Conservation (phyloP, 169 alveolate genomes). For the Miamiensis avidus region DNA sequence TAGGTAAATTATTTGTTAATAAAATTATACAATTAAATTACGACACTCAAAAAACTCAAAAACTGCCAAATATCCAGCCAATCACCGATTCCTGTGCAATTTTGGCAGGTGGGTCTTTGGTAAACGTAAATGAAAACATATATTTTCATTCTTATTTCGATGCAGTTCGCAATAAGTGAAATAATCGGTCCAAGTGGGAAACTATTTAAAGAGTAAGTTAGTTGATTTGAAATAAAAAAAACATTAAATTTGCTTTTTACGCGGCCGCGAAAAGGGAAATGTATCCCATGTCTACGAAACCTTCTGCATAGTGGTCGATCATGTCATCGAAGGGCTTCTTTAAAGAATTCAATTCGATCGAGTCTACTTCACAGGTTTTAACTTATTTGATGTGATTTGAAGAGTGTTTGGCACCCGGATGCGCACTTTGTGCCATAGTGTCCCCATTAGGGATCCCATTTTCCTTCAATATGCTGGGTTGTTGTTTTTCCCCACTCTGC, state of each 20-base stretch:
- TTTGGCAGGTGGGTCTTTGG: constrained; percentile 25
- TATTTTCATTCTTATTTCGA: constrained; percentile 40
- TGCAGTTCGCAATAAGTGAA: constrained; percentile 23
- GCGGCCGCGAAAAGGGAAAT: constrained; percentile 47
- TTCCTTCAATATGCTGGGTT: background rate
- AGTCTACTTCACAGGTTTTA: constrained; percentile 26
- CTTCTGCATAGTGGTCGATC: constrained; percentile 30
- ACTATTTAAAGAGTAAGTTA: background rate
- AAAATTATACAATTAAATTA: constrained; percentile 7
- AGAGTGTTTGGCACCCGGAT: background rate
- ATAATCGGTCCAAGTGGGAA: constrained; percentile 42
- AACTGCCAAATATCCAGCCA: constrained; percentile 47
- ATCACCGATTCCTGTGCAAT: constrained; percentile 39
- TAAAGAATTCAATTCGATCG: constrained; percentile 36
- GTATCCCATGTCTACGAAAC: constrained; percentile 40
- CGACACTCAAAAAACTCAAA: constrained; percentile 26
- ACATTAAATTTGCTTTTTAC: background rate
- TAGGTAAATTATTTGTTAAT: background rate
- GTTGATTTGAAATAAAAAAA: too few relatives aligned
- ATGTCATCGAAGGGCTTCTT: constrained; percentile 36
- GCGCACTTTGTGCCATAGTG: background rate
- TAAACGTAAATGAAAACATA: constrained; percentile 32
- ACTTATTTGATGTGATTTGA: background rate
- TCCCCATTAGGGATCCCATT: background rate
- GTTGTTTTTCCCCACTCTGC: background rate